Base-by-base conservation (phyloP, 2,329 filamentous ascomycete genomes). In the Tolypocladium tundrense region DNA sequence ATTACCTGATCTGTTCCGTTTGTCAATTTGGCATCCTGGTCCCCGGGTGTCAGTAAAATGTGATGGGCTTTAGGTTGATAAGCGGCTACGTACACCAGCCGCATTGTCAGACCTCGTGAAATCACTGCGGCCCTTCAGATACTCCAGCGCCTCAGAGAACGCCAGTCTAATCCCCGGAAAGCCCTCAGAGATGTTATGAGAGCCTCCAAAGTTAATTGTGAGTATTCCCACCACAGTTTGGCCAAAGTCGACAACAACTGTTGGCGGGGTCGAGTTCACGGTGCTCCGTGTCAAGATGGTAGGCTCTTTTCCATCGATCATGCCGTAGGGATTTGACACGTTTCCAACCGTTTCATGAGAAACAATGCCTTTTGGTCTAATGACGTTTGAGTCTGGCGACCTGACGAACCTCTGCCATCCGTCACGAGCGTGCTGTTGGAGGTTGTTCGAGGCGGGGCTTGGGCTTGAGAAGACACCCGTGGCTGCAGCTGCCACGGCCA, bases 161-260 rank as follows among this genome's bases (percentile, higher is more conserved):
- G 74, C 74, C 31, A 81, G 62, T 41, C 70, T 68, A n/a, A 80
- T 63, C 0, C 77, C 77, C 0, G 72, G 77, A 35, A 66, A 66
- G 54, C 63, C 70, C 8, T 52, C 52, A 6, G 54, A 56, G 21
- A 37, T 59, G 31, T 67, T 68, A 13, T 61, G 60, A 0, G 72
- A 69, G 0, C 72, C 72, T 1, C 68, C 70, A 59, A 80, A 79
- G 8, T 69, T 65, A 45, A 80, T 75, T 4, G 66, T 69, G 4
- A 79, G 58, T 41, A 73, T 66, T 0, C 78, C 78, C 8, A 73
- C 77, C 4, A 77, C 68, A 57, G 79, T 78, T 55, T 75, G 72
- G 1, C 78, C 78, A 63, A 79, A 80, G 61, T 81, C 78, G n/a
- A 80, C 62, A 16, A 79, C 73, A 10, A 80, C 62, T 1, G 68